Evolutionary conservation across 2,329 filamentous ascomycete species (phyloP).

Genomic region (Aspergillus novoparasiticus): DNA sequence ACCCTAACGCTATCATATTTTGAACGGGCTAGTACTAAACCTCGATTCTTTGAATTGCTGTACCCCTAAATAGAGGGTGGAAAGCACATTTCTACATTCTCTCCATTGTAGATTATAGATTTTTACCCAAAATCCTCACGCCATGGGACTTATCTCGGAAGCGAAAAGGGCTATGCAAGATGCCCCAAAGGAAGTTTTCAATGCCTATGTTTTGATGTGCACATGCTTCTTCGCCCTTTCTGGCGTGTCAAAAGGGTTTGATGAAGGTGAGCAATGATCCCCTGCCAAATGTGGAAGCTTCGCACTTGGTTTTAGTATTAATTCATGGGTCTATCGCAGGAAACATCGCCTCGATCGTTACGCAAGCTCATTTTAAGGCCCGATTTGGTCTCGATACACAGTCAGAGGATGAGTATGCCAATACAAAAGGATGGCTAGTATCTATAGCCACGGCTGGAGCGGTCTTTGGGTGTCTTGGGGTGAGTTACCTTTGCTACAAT

Average conservation of each 20-base stretch:
- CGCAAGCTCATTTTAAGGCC: constrained; percentile 17
- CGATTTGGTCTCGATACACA: constrained; percentile 20
- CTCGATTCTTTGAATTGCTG: neutral
- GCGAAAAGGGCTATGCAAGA: constrained; percentile 21
- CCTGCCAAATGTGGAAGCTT: neutral
- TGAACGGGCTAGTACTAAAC: neutral
- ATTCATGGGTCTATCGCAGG: constrained; percentile 6
- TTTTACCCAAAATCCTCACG: neutral
- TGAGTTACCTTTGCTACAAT: neutral
- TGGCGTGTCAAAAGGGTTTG: constrained; percentile 25
- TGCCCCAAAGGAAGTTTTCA: constrained; percentile 23
- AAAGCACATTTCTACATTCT: neutral
- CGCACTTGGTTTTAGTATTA: neutral
- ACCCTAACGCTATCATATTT: neutral
- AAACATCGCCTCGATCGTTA: constrained; percentile 25
- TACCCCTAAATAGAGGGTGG: neutral
- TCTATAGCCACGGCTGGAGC: constrained; percentile 24
- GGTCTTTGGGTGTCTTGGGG: constrained; percentile 23
- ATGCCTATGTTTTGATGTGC: constrained; percentile 22
- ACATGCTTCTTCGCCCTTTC: constrained; percentile 26
- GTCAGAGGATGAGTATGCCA: constrained; percentile 20
- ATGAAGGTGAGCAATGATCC: constrained; percentile 17
- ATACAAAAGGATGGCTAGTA: constrained; percentile 25
- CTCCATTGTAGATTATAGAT: neutral
- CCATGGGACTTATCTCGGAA: constrained; percentile 25